Percentiles rank a stretch among this genome's conserved stretches.
Conservation (phyloP, 345 rosid species). For the Gossypium stocksii region DNA sequence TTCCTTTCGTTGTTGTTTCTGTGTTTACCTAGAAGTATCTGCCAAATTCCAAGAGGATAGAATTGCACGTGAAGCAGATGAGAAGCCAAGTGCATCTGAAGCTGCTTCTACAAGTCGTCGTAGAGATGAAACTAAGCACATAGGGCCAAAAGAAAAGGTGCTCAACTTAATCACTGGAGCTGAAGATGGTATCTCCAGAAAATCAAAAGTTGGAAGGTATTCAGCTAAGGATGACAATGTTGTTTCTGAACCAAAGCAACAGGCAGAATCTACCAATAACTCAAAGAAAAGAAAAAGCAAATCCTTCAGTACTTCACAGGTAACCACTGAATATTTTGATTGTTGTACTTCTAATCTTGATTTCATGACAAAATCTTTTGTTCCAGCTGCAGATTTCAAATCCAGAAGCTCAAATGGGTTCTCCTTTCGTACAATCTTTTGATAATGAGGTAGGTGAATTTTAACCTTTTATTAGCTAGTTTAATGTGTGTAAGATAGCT, state of each 20-base stretch:
- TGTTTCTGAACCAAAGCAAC: constrained; percentile 39
- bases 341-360: constrained; percentile 6
- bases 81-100: constrained; percentile 50
- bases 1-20: constrained; percentile 22
- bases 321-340: constrained; percentile 18
- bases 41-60: constrained; percentile 65
- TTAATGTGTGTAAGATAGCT: not conserved
- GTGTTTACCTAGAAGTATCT: constrained; percentile 53
- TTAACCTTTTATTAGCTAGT: constrained; percentile 5
- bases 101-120: constrained; percentile 40
- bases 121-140: constrained; percentile 36
- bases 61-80: constrained; percentile 39
- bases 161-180: constrained; percentile 27
- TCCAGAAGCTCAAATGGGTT: constrained; percentile 35
- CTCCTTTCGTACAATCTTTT: constrained; percentile 30
- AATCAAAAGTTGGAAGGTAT: constrained; percentile 48
- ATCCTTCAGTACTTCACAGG: constrained; percentile 34
- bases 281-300: constrained; percentile 52
- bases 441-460: constrained; percentile 45
- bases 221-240: constrained; percentile 28
- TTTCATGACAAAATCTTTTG: constrained; percentile 12
- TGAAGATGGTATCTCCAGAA: constrained; percentile 41
- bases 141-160: constrained; percentile 40
- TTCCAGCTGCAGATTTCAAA: constrained; percentile 43
- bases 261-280: constrained; percentile 31